Evolutionary conservation across 2,329 filamentous ascomycete genomes (phyloP), one percentile per base, ranked within the genome.

Genomic region (Xylaria multiplex): DNA sequence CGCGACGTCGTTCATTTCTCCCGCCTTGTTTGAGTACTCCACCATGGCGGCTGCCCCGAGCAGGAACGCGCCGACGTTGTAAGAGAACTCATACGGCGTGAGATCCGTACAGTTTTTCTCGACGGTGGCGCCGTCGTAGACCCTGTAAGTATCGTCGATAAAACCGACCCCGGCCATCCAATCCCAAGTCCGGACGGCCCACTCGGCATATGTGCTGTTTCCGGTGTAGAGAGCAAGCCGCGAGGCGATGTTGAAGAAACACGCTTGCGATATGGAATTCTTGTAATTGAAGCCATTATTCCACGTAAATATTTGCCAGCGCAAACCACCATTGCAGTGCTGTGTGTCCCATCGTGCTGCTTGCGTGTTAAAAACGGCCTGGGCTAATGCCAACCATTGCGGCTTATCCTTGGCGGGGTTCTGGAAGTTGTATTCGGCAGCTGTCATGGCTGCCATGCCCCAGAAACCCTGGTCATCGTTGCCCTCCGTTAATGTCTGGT

Each of bases 271-370:
- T 65, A 89, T 88, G 2, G 86, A 84, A 66, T 89, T 89, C 74
- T 89, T 96, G 84, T 95, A 93, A 72, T 90, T 85, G 79, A 90
- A 97, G 14, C 93, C 93, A 46, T 86, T 88, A 75, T 96, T 96
- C 82, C 92, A 93, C 0, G 86, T 84, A 76, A 91, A 95, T 54
- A 97, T 93, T 79, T 97, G 93, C 92, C 92, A 95, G 68, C 91
- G 86, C 57, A 96, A 77, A 6, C 93, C 93, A 46, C 93, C 93
- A n/a, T 83, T 84, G 72, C 93, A 96, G 58, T 86, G 80, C 0
- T 82, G 78, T 0, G 77, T 82, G 68, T 94, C 91, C 93, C 92
- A 96, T 43, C 92, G 87, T 32, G 83, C 81, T 2, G 88, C 88
- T 74, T 95, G 92, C 2, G 88, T 90, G 77, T 96, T 93, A 82